Evolutionary conservation across 2,329 filamentous ascomycete species (phyloP).

Genomic region (Alternaria gaisen): DNA sequence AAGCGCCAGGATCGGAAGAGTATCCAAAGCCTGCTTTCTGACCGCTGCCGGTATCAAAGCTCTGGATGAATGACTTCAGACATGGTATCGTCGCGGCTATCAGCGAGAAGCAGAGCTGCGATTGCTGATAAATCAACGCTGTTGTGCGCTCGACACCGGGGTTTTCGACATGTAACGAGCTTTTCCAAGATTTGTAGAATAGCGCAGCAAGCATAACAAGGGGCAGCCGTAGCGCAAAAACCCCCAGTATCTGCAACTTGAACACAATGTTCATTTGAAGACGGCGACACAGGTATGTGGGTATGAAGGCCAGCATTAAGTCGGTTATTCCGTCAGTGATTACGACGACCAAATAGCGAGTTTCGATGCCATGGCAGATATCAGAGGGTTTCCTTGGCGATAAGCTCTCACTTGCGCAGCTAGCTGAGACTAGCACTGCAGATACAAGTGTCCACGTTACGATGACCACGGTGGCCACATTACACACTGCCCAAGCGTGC

Average conservation of each 20-base stretch:
- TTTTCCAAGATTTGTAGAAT: not conserved
- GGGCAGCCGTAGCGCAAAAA: conserved; percentile 38
- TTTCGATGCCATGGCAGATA: conserved; percentile 26
- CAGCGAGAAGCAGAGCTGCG: not conserved
- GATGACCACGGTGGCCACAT: conserved; percentile 25
- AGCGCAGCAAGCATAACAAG: conserved; percentile 15
- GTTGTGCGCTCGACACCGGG: not conserved
- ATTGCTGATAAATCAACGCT: not conserved
- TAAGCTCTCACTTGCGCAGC: not conserved
- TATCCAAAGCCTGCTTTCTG: not conserved
- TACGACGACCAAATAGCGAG: conserved; percentile 28
- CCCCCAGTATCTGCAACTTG: conserved; percentile 39
- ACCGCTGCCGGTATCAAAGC: not conserved
- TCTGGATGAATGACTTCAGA: not conserved
- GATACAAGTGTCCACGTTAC: conserved; percentile 28
- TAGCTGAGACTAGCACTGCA: not conserved
- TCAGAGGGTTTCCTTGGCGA: conserved; percentile 21
- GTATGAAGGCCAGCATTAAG: conserved; percentile 30
- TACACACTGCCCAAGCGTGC: conserved; percentile 34
- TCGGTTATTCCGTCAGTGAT: conserved; percentile 37
- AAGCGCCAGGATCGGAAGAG: not conserved
- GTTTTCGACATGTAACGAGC: not conserved
- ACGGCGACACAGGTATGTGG: conserved; percentile 34
- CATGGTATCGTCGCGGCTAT: not conserved
- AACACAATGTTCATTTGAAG: conserved; percentile 36